Percentiles rank a stretch among this genome's conserved stretches.
Evolutionary conservation across 208 protist species (phyloP).

Genomic region (Wallacemonas sp.): DNA sequence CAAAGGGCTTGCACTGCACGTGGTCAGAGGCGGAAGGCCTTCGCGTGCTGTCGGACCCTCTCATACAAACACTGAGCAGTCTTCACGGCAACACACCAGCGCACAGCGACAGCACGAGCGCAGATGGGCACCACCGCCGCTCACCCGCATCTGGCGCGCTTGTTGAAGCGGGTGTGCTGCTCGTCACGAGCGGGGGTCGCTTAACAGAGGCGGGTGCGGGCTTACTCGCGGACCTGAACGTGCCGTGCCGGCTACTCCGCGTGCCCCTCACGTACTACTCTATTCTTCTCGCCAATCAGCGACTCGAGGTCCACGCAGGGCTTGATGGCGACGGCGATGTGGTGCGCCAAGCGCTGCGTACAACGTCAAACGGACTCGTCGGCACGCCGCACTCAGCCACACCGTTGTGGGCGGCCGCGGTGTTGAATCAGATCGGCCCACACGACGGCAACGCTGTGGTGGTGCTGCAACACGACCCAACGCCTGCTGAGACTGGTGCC

Average conservation of each 20-base stretch:
- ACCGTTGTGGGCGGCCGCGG: not conserved
- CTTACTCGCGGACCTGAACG: constrained; percentile 19
- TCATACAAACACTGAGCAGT: constrained; percentile 25
- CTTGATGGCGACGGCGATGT: not conserved
- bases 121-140: too few relatives aligned
- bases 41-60: constrained; percentile 32
- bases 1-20: not conserved
- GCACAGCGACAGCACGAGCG: not conserved
- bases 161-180: constrained; percentile 48
- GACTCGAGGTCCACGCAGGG: constrained; percentile 38
- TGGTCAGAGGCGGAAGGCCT: constrained; percentile 54
- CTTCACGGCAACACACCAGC: too few relatives aligned
- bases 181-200: constrained; percentile 39
- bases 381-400: not conserved
- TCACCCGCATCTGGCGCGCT: constrained; percentile 16
- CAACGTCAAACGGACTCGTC: constrained; percentile 2
- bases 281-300: constrained; percentile 48
- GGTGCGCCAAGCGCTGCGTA: constrained; percentile 1
- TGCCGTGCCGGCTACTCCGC: constrained; percentile 29
- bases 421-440: not conserved
- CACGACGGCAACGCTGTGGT: constrained; percentile 37
- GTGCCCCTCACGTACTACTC: constrained; percentile 59
- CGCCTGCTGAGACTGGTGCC: not conserved
- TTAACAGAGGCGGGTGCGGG: constrained; percentile 66
- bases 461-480: constrained; percentile 5